Evolutionary conservation across 805 yeast genomes (phyloP).

Genomic region (Brettanomyces anomalus): DNA sequence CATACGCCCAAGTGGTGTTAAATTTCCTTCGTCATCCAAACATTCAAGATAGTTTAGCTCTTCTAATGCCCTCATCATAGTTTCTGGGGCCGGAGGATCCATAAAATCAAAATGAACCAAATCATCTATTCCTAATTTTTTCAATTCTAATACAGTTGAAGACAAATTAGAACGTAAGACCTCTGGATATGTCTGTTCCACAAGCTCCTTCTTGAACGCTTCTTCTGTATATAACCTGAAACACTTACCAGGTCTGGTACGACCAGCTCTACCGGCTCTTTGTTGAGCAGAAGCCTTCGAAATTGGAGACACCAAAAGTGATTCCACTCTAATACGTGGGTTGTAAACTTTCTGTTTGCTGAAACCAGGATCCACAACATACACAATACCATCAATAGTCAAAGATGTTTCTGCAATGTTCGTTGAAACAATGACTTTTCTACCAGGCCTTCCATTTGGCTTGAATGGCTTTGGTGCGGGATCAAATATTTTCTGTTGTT

Average conservation of each 20-base stretch:
- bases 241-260: conserved; percentile 96
- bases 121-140: conserved; percentile 91
- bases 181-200: conserved; percentile 95
- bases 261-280: conserved; percentile 96
- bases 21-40: conserved; percentile 82
- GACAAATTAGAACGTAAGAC: conserved; percentile 85
- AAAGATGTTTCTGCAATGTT: conserved; percentile 96
- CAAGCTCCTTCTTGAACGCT: conserved; percentile 87
- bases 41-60: conserved; percentile 88
- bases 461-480: conserved; percentile 73
- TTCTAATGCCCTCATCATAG: conserved; percentile 98
- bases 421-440: conserved; percentile 87
- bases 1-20: conserved; percentile 81
- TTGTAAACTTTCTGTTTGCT: conserved; percentile 88
- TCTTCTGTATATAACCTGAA: conserved; percentile 95
- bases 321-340: conserved; percentile 82
- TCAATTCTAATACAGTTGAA: conserved; percentile 84
- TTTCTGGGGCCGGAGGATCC: conserved; percentile 99
- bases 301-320: conserved; percentile 77
- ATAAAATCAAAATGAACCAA: conserved; percentile 95
- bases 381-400: conserved; percentile 92
- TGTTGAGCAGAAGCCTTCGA: conserved; percentile 95
- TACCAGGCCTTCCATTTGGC: conserved; percentile 82
- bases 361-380: conserved; percentile 91
- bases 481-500: conserved; percentile 88